Evolutionary conservation across 108 stramenopile species (phyloP), one percentile per base, ranked within the genome.

Genomic region (Asterionellopsis glacialis): DNA sequence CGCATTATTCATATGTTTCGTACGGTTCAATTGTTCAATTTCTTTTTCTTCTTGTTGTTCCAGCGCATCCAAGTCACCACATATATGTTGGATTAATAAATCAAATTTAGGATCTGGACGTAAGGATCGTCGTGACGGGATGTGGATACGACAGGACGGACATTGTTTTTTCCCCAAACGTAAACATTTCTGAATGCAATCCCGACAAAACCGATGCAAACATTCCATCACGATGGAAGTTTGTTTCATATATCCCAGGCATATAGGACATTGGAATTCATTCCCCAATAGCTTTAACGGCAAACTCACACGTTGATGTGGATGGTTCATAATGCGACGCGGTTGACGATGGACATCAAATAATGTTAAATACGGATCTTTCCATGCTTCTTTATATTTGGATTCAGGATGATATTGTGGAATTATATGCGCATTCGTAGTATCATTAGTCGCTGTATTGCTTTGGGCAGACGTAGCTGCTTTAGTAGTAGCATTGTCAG

Each of bases 141-240:
- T 79, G 25, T 81, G 78, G 19, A 81, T 76, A 26, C 84, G 77
- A 40, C 84, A 85, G 18, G 61, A 64, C 0, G 84, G 84, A 40
- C 84, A 85, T 61, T 79, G 75, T 45, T 79, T 76, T 64, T 73
- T 81, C 41, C 78, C 84, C 9, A 74, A 65, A 12, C 84, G 63
- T 21, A 85, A 48, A 62, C 78, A 81, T 49, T 79, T 79, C 56
- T 82, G 63, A 33, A 82, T 77, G 55, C 84, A 85, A 39, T 77
- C 78, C 18, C 63, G 58, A 69, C 85, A 87, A 59, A 87, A 87
- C 26, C 85, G 59, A 63, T 87, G 85, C 24, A 87, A 65, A 38
- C 85, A 87, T 62, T 81, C 82, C 61, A 80, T 77, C 14, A 86
- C 85, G 15, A 77, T 73, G 0, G 62, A 48, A 9, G 85, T 70